Conservation (phyloP, 352 stramenopile species). For the Thraustochytrium sp. region DNA sequence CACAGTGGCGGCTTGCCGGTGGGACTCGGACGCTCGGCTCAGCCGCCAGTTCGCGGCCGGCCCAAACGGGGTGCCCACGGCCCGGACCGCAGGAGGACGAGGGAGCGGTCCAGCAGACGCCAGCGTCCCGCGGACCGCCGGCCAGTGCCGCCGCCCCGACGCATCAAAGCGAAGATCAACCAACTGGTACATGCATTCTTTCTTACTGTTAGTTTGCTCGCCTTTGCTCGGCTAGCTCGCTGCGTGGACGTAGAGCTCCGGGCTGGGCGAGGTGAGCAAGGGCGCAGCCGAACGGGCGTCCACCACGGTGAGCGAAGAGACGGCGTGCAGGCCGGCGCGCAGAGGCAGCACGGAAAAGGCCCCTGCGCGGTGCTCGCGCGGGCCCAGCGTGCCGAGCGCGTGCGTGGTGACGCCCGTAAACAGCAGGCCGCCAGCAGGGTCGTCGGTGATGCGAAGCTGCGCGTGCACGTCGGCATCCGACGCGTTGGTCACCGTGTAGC, state of each 20-base stretch:
- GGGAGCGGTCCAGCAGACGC: too few relatives aligned
- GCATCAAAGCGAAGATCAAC: too few relatives aligned
- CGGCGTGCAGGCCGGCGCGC: neutral
- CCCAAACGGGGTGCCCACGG: too few relatives aligned
- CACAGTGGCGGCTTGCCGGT: too few relatives aligned
- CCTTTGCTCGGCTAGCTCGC: too few relatives aligned
- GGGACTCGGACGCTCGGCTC: too few relatives aligned
- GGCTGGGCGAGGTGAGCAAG: neutral
- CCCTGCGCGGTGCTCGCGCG: neutral
- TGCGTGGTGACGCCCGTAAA: neutral
- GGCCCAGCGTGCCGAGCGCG: neutral
- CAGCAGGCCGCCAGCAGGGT: neutral
- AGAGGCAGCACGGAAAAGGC: conserved; percentile 9
- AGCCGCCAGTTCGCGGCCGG: too few relatives aligned
- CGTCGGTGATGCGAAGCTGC: neutral
- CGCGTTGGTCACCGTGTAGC: neutral
- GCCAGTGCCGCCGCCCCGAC: too few relatives aligned
- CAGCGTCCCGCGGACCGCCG: too few relatives aligned
- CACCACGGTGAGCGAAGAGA: neutral
- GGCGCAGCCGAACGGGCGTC: neutral
- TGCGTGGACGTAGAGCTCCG: neutral
- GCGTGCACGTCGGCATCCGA: neutral
- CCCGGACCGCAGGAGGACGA: too few relatives aligned
- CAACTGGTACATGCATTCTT: too few relatives aligned
- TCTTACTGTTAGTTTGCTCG: too few relatives aligned